Evolutionary conservation across 2,329 filamentous ascomycete genomes (phyloP).

Genomic region (Fusarium devonianum): DNA sequence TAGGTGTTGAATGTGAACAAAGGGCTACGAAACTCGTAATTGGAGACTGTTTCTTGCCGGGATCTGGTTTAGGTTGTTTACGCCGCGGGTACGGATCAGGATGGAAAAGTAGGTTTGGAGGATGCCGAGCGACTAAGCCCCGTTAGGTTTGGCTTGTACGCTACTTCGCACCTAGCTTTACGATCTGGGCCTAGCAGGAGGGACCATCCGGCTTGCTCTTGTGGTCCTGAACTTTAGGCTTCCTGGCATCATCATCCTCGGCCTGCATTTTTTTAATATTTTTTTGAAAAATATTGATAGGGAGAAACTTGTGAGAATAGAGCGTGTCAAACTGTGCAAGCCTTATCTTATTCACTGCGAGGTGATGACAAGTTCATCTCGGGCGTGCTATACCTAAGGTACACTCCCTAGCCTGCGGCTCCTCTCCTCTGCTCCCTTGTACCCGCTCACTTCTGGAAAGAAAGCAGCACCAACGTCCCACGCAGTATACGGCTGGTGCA

Average conservation of each 20-base stretch:
- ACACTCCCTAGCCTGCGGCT: no score
- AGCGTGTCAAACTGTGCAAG: not conserved
- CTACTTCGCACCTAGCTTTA: no score
- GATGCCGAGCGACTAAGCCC: constrained; percentile 23
- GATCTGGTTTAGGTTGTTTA: no score
- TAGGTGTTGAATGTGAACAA: no score
- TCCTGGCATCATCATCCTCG: not conserved
- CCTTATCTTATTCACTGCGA: no score
- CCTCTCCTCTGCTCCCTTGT: no score
- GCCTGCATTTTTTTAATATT: not conserved
- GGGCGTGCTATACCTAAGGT: not conserved
- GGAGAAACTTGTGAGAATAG: not conserved
- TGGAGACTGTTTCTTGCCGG: no score
- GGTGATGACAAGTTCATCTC: no score
- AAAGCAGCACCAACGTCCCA: constrained; percentile 9
- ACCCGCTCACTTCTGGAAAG: no score
- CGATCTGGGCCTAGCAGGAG: constrained; percentile 34
- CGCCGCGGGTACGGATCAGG: no score
- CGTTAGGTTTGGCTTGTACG: constrained; percentile 18
- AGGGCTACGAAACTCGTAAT: no score
- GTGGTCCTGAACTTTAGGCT: constrained; percentile 2
- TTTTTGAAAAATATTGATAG: not conserved
- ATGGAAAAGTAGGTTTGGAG: constrained; percentile 14
- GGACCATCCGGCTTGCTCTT: constrained; percentile 34
- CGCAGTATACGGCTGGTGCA: constrained; percentile 16